A percentile compares a stretch with the other conserved stretches of the same genome.
Evolutionary conservation across 192 early-diverging fungal genomes (phyloP).

Genomic region (Oehlia diaphana): DNA sequence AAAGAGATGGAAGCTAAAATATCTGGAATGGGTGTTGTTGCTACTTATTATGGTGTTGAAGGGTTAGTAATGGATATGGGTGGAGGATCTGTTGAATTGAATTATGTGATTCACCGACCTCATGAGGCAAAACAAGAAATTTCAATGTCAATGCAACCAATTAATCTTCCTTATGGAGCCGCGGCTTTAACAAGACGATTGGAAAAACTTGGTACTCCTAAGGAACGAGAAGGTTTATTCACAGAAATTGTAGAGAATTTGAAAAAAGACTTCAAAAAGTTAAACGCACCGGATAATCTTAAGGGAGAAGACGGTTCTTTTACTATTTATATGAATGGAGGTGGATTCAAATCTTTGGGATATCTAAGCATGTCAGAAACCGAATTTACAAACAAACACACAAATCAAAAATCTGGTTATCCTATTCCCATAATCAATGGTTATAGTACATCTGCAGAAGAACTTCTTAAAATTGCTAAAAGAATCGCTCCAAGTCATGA

Average conservation of each 20-base stretch:
- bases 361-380: slow-evolving; percentile 51
- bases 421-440: slow-evolving; percentile 61
- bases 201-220: background rate
- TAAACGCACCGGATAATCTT: slow-evolving; percentile 25
- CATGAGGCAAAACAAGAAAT: slow-evolving; percentile 26
- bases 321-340: slow-evolving; percentile 52
- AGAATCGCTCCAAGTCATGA: slow-evolving; percentile 30
- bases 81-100: slow-evolving; percentile 57
- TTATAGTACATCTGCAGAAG: slow-evolving; percentile 44
- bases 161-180: slow-evolving; percentile 53
- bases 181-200: slow-evolving; percentile 48
- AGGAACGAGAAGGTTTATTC: slow-evolving; percentile 25
- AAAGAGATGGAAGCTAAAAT: slow-evolving; percentile 54
- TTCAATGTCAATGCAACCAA: slow-evolving; percentile 38
- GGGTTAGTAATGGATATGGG: slow-evolving; percentile 59
- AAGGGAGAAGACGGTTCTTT: slow-evolving; percentile 37
- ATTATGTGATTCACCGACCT: slow-evolving; percentile 48
- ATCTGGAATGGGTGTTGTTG: slow-evolving; percentile 52
- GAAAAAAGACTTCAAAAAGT: slow-evolving; percentile 35
- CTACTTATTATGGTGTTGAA: slow-evolving; percentile 51
- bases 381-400: background rate
- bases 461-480: slow-evolving; percentile 37
- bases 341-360: slow-evolving; percentile 55
- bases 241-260: slow-evolving; percentile 40
- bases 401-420: slow-evolving; percentile 26